Base-by-base conservation (phyloP, 2,329 filamentous ascomycete genomes). In the Chaetoscypha palmicola region DNA sequence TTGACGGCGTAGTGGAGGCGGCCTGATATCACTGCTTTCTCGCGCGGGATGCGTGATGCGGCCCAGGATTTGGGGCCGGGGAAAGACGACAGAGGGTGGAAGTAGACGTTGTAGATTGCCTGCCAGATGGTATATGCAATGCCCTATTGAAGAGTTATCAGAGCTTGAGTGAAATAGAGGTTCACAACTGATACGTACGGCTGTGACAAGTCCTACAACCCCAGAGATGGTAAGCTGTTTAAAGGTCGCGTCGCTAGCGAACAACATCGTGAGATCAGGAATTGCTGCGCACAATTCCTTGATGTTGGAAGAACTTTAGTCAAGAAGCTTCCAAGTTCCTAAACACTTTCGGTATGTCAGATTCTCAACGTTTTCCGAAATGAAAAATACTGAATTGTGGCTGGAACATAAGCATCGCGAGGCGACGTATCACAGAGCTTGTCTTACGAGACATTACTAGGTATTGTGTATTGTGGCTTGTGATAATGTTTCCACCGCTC, bases 31-130 rank as follows among this genome's bases (percentile, higher is more conserved):
- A 23, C 14, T 11, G 34, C 34, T 22, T 10, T 17, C 12, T 21
- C 34, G 21, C 20, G 9, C 11, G 34, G 34, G 17, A 37, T 3
- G 12, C 34, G 16, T 3, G 34, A 37, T 3, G 34, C 34, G 12
- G 34, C 34, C 34, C 34, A 37, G 7, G 17, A n/a, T 22, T 37
- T 37, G 4, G 34, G 34, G 7, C 34, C 34, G 17, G 34, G 34
- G 20, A 37, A 37, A 8, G 12, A 21, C 4, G 9, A 3, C 11
- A 37, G 20, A 12, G 34, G 34, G 20, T 37, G 34, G 20, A 37
- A 37, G 34, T 37, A 37, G 20, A 22, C 20, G 17, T 37, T 37
- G 20, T 37, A 37, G 34, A 37, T 37, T 21, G 34, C 34, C 23
- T 37, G 34, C 34, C 34, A 37, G 12, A 37, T 14, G 11, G 19